Evolutionary conservation across 1,284 basidiomycete genomes (phyloP).

Genomic region (Erythrobasidium hasegawianum): DNA sequence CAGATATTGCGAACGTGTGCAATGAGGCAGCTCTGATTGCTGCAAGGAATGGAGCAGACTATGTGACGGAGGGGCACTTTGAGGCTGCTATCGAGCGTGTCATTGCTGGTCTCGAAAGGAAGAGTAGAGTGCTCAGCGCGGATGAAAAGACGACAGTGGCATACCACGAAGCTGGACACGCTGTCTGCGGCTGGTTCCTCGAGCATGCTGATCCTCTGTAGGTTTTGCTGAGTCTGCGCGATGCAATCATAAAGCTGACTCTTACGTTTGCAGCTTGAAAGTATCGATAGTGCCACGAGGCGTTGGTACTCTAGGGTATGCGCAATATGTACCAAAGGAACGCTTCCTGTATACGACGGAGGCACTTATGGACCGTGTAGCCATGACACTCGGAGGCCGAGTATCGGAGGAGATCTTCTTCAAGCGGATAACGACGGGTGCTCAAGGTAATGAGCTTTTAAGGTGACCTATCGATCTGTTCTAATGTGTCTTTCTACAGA

Average conservation of each 20-base stretch:
- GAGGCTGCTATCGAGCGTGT: constrained; percentile 97
- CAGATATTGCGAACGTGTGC: constrained; percentile 97
- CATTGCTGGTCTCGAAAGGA: constrained; percentile 93
- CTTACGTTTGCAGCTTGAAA: constrained; percentile 31
- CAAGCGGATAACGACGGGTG: constrained; percentile 91
- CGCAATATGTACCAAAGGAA: constrained; percentile 75
- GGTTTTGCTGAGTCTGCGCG: too few relatives aligned
- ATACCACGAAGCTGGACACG: constrained; percentile 98
- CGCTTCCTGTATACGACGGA: constrained; percentile 92
- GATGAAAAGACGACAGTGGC: constrained; percentile 99
- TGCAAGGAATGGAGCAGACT: constrained; percentile 75
- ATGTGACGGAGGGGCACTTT: constrained; percentile 80
- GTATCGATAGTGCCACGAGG: constrained; percentile 98
- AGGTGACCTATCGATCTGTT: too few relatives aligned
- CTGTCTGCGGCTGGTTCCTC: constrained; percentile 98
- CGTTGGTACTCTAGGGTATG: constrained; percentile 92
- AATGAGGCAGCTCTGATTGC: constrained; percentile 97
- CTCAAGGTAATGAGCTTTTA: constrained; percentile 55
- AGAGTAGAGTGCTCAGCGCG: constrained; percentile 84
- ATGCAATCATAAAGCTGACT: too few relatives aligned
- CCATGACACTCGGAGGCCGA: constrained; percentile 98
- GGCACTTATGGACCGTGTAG: constrained; percentile 91
- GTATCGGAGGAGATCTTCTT: constrained; percentile 99
- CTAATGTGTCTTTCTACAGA: constrained; percentile 57
- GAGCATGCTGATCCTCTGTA: constrained; percentile 90